A percentile compares a stretch with the other conserved stretches of the same genome.
Conservation (phyloP, 495 filamentous ascomycete genomes). For the Penicillium subrubescens region DNA sequence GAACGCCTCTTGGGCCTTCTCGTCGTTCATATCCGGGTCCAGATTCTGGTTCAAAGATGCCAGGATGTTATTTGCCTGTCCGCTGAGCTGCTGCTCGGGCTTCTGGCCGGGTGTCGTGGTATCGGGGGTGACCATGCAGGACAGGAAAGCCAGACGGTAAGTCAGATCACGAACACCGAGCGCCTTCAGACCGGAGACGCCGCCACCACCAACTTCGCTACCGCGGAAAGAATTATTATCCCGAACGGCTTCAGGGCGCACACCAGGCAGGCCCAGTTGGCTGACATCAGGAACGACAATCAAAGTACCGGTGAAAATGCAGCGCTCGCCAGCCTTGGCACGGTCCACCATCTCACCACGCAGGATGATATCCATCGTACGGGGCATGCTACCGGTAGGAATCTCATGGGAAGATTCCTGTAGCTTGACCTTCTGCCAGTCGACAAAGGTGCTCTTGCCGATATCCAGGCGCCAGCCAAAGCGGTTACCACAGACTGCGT, state of each 20-base stretch:
- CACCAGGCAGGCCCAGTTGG: constrained; percentile 87
- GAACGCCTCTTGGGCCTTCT: constrained; percentile 86
- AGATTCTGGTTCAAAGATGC: constrained; percentile 74
- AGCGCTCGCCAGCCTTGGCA: constrained; percentile 96
- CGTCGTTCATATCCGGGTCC: constrained; percentile 67
- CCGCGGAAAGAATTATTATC: constrained; percentile 77
- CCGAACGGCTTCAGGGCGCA: constrained; percentile 79
- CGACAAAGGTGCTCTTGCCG: constrained; percentile 93
- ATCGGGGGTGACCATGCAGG: constrained; percentile 96
- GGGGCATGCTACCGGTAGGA: constrained; percentile 96
- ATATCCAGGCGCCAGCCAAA: constrained; percentile 92
- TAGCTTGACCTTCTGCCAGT: constrained; percentile 98
- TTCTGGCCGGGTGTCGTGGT: constrained; percentile 73
- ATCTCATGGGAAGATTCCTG: constrained; percentile 99
- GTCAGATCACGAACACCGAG: constrained; percentile 94
- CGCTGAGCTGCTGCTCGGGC: constrained; percentile 64
- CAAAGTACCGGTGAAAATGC: constrained; percentile 92
- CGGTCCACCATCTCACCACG: constrained; percentile 97
- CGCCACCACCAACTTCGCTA: constrained; percentile 77
- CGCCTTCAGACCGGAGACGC: constrained; percentile 86
- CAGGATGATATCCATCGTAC: constrained; percentile 97
- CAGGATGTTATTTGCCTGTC: constrained; percentile 77
- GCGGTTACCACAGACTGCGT: constrained; percentile 86
- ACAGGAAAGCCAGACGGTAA: constrained; percentile 94
- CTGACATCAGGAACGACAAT: constrained; percentile 98